These are phyloP conservation scores for Stygiomarasmius scandens DNA, from an alignment of 1,284 basidiomycete genomes.

Conservation along the genomic window DNA sequence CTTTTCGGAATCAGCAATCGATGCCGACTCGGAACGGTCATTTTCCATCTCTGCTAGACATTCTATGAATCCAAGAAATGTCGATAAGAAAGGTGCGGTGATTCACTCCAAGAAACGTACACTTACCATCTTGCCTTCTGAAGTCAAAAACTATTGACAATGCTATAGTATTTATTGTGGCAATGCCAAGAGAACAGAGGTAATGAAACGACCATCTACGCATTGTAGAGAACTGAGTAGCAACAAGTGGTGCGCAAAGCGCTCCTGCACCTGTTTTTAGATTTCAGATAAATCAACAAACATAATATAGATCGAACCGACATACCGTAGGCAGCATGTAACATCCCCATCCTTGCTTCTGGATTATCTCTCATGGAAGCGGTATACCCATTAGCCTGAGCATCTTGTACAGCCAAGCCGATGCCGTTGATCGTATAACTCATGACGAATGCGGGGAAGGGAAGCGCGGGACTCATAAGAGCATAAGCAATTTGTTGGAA, in stretches of 20 bases:
- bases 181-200: constrained; percentile 59
- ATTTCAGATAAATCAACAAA: constrained; percentile 24
- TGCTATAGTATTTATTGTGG: constrained; percentile 45
- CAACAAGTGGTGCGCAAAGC: constrained; percentile 63
- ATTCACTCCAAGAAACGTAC: no score
- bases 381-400: constrained; percentile 60
- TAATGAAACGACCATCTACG: constrained; percentile 62
- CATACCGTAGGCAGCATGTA: constrained; percentile 57
- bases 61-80: constrained; percentile 32
- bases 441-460: constrained; percentile 65
- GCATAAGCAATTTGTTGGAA: constrained; percentile 45
- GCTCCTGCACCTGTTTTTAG: constrained; percentile 60
- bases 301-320: background rate
- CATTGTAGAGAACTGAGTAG: constrained; percentile 66
- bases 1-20: constrained; percentile 9
- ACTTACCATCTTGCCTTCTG: constrained; percentile 49
- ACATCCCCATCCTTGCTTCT: constrained; percentile 56
- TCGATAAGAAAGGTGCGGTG: no score
- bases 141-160: constrained; percentile 56
- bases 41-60: constrained; percentile 43
- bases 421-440: constrained; percentile 65
- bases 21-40: constrained; percentile 34
- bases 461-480: constrained; percentile 59
- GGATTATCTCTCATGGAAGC: constrained; percentile 48
- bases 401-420: constrained; percentile 59